A percentile compares a stretch with the other conserved stretches of the same genome.
These are phyloP conservation scores for Strigomonas galati DNA, from an alignment of 208 protist species.

Conservation along the genomic window DNA sequence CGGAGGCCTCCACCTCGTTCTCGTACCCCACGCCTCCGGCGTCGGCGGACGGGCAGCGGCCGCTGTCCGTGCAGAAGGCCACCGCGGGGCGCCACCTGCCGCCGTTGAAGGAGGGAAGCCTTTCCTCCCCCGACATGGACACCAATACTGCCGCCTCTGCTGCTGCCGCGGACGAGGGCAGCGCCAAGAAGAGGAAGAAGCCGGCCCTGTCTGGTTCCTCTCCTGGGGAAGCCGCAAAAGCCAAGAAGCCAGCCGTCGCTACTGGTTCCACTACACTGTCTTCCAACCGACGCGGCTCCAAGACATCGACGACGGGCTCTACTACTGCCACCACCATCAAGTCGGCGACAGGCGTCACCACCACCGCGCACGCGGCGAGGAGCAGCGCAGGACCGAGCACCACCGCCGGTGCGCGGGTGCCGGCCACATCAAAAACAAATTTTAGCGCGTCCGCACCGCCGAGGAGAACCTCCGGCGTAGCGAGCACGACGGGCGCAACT, in stretches of 20 bases:
- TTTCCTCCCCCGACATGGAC: not conserved
- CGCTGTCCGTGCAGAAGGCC: not conserved
- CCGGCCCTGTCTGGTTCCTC: not conserved
- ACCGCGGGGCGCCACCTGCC: conserved; percentile 2
- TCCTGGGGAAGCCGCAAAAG: too few species aligned
- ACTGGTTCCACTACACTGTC: not conserved
- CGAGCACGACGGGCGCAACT: not conserved
- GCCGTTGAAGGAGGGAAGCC: not conserved
- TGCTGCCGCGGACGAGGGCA: not conserved
- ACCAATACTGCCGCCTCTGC: too few species aligned
- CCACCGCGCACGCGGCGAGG: too few species aligned
- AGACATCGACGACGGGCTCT: too few species aligned
- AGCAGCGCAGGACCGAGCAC: not conserved
- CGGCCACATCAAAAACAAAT: conserved; percentile 11
- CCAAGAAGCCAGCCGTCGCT: not conserved
- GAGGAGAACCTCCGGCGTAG: not conserved
- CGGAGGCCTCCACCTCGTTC: not conserved
- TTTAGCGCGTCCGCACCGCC: conserved; percentile 4
- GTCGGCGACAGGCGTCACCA: not conserved
- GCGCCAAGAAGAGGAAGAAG: not conserved
- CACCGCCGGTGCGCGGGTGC: not conserved
- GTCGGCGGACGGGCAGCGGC: conserved; percentile 15
- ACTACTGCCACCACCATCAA: not conserved
- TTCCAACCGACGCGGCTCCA: too few species aligned
- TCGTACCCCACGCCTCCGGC: conserved; percentile 31